Evolutionary conservation across 495 filamentous ascomycete genomes (phyloP).

Genomic region (Diplogelasinospora grovesii): DNA sequence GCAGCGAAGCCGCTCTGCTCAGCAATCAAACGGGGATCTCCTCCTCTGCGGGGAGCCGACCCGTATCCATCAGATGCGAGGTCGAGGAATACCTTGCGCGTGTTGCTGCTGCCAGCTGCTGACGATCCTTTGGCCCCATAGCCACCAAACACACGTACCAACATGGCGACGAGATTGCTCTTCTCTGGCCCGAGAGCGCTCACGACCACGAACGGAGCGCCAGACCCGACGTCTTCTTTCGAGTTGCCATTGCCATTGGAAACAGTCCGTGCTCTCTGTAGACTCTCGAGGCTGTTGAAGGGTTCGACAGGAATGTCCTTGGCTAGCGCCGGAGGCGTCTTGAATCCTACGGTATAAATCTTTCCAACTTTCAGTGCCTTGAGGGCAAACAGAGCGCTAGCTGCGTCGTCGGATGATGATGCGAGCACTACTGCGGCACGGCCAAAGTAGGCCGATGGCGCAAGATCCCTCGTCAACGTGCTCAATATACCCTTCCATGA

Average conservation of each 20-base stretch:
- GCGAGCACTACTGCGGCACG: slow-evolving; percentile 70
- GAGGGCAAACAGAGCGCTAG: slow-evolving; percentile 67
- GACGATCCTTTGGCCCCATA: too few species aligned
- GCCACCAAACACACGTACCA: slow-evolving; percentile 61
- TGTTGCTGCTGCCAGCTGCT: too few species aligned
- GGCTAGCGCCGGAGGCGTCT: slow-evolving; percentile 55
- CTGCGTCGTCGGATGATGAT: slow-evolving; percentile 60
- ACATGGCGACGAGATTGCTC: slow-evolving; percentile 68
- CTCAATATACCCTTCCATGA: slow-evolving; percentile 79
- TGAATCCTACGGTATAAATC: slow-evolving; percentile 80
- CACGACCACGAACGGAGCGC: slow-evolving; percentile 72
- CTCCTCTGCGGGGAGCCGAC: slow-evolving; percentile 48
- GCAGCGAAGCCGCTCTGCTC: slow-evolving; percentile 67
- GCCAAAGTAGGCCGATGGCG: slow-evolving; percentile 69
- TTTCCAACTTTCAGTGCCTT: slow-evolving; percentile 67
- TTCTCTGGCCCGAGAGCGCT: slow-evolving; percentile 73
- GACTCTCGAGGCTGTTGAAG: slow-evolving; percentile 71
- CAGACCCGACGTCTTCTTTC: slow-evolving; percentile 15
- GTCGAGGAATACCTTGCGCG: slow-evolving; percentile 74
- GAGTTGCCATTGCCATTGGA: slow-evolving; percentile 21
- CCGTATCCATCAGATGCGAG: slow-evolving; percentile 70
- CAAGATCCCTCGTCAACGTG: slow-evolving; percentile 71
- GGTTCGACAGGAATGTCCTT: slow-evolving; percentile 55
- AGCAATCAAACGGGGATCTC: slow-evolving; percentile 63
- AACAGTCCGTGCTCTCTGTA: slow-evolving; percentile 54